A percentile compares a stretch with the other conserved stretches of the same genome.
These are phyloP conservation scores for Clarireedia paspali DNA, from an alignment of 2,329 filamentous ascomycete genomes.

Conservation along the genomic window DNA sequence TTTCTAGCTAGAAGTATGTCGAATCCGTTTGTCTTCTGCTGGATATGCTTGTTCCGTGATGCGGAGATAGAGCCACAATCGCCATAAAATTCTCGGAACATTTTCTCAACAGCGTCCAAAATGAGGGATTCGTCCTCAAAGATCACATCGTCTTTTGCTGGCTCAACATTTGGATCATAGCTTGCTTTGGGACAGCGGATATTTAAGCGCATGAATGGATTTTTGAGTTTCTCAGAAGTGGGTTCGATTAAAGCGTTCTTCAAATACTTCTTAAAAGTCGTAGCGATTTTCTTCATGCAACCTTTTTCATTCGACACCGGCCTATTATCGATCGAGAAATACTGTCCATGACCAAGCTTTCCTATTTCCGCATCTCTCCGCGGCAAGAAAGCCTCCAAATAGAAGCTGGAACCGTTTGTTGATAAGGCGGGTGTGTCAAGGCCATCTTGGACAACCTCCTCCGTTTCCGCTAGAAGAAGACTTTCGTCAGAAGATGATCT, in stretches of 20 bases:
- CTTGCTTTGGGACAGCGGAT: conserved; percentile 52
- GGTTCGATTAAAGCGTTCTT: conserved; percentile 22
- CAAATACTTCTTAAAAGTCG: conserved; percentile 45
- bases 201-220: conserved; percentile 56
- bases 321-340: conserved; percentile 61
- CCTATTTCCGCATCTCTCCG: conserved; percentile 37
- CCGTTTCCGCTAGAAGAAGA: not conserved
- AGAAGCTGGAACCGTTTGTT: conserved; percentile 27
- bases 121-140: conserved; percentile 49
- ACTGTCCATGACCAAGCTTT: conserved; percentile 45
- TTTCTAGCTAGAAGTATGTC: conserved; percentile 23
- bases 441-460: not conserved
- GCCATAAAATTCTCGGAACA: conserved; percentile 26
- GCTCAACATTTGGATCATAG: conserved; percentile 67
- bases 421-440: not conserved
- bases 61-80: not conserved
- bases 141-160: conserved; percentile 63
- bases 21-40: conserved; percentile 13
- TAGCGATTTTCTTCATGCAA: conserved; percentile 50
- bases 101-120: conserved; percentile 28
- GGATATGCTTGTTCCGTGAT: not conserved
- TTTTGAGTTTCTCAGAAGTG: conserved; percentile 31
- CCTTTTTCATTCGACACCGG: conserved; percentile 51
- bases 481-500: conserved; percentile 10
- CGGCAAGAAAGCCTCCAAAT: conserved; percentile 52